These are phyloP conservation scores for Monosporascus sp. DNA, from an alignment of 2,329 filamentous ascomycete genomes.

Conservation along the genomic window DNA sequence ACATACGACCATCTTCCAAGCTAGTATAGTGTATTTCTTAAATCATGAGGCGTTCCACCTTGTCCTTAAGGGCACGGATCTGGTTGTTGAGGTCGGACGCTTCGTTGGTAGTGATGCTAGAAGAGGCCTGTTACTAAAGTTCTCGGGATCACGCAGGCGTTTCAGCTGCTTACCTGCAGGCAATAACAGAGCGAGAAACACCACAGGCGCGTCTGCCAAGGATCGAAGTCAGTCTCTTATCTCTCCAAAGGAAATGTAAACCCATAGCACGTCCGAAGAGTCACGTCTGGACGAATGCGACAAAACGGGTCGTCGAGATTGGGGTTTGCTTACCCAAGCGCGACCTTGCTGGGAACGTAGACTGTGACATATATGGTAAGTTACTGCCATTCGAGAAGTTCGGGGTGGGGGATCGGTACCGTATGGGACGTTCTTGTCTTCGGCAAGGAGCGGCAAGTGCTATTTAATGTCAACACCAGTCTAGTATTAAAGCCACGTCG, in stretches of 20 bases:
- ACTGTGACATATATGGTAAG: slow-evolving; percentile 43
- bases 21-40: slow-evolving; percentile 40
- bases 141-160: neutral
- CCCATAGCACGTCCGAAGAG: slow-evolving; percentile 54
- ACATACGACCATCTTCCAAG: neutral
- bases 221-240: neutral
- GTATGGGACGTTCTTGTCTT: slow-evolving; percentile 61
- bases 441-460: slow-evolving; percentile 81
- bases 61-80: slow-evolving; percentile 86
- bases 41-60: slow-evolving; percentile 94
- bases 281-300: slow-evolving; percentile 46
- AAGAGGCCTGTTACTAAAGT: neutral
- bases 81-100: slow-evolving; percentile 80
- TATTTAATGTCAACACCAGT: neutral
- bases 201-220: slow-evolving; percentile 67
- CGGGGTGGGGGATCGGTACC: neutral
- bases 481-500: neutral
- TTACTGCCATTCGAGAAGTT: neutral
- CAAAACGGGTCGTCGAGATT: neutral
- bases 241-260: neutral
- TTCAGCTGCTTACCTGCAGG: slow-evolving; percentile 44
- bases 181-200: slow-evolving; percentile 83
- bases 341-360: slow-evolving; percentile 60
- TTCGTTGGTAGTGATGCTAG: slow-evolving; percentile 81
- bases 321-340: slow-evolving; percentile 47